Evolutionary conservation across 140 eudicot species (phyloP).

Genomic region (Senecio squalidus): DNA sequence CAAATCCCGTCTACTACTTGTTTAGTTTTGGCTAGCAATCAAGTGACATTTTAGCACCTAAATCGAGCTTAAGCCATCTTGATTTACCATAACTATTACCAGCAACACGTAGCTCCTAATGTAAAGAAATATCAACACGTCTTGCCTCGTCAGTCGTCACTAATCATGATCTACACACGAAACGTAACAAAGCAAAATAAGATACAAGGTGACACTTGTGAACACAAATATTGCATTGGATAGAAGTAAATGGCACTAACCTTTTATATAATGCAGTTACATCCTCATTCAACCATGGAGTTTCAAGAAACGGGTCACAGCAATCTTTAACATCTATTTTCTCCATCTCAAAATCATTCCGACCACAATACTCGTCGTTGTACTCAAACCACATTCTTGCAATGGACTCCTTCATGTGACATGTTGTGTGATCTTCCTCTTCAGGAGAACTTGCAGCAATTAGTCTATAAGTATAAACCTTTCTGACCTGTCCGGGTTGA

Average conservation of each 20-base stretch:
- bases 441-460: constrained; percentile 75
- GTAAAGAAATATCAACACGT: constrained; percentile 1
- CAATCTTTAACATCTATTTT: constrained; percentile 47
- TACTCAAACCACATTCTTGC: constrained; percentile 91
- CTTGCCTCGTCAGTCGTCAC: background rate
- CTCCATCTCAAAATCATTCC: constrained; percentile 59
- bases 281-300: constrained; percentile 45
- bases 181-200: constrained; percentile 5
- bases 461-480: constrained; percentile 68
- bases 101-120: constrained; percentile 2
- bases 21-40: background rate
- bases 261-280: constrained; percentile 50
- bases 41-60: too few species aligned
- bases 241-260: too few species aligned
- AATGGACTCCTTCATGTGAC: constrained; percentile 74
- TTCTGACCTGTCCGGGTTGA: constrained; percentile 79
- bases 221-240: too few species aligned
- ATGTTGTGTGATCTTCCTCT: constrained; percentile 70
- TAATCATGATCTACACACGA: constrained; percentile 18
- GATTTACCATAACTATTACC: too few species aligned
- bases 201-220: constrained; percentile 7
- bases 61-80: too few species aligned
- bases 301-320: constrained; percentile 65
- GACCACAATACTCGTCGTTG: constrained; percentile 52
- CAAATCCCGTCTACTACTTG: too few species aligned